Base-by-base conservation (phyloP, 2,329 filamentous ascomycete genomes). In the Aureobasidium sp. region DNA sequence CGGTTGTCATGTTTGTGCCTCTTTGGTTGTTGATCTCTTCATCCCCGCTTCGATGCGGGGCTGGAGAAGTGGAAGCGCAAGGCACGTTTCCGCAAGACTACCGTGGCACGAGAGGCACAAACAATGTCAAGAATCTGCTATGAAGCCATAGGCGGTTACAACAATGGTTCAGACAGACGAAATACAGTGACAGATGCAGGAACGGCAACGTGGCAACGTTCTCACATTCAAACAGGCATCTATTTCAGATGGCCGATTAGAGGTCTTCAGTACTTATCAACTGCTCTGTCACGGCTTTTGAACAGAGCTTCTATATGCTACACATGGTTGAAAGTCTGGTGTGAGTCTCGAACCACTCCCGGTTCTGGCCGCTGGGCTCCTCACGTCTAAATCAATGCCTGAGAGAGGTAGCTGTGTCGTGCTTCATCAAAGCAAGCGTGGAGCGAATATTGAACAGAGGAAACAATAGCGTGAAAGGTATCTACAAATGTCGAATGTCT, bases 391-490 rank as follows among this genome's bases (percentile, higher is more conserved):
- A 14, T 5, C 2, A 31, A n/a, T 8, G n/a, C 8, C 25, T 48
- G 15, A 8, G 17, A n/a, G 15, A n/a, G 45, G 45, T 17, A 15
- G 17, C 7, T 52, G 49, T 39, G 49, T 52, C 14, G 27, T 42
- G 36, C 22, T 41, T 20, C 20, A 31, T 25, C 5, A 25, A 42
- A 37, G 27, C 34, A 31, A 27, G 15, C 5, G 15, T 29, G 17
- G 45, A 3, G 29, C 15, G 7, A 48, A n/a, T 25, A 8, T 36
- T 61, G 17, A 29, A 61, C 45, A 55, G 36, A 49, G 47, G 60
- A 62, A 45, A 37, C 9, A 56, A 41, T 41, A 36, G 57, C 57
- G 57, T 60, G 36, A 42, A 60, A 60, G 62, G 62, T 62, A 62
- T 62, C 45, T 62, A 62, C 47, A 60, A 57, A 44, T 27, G 36